phyloP scores from a whole-genome alignment of 208 protist genomes.

The Crithidia fasciculata region DNA sequence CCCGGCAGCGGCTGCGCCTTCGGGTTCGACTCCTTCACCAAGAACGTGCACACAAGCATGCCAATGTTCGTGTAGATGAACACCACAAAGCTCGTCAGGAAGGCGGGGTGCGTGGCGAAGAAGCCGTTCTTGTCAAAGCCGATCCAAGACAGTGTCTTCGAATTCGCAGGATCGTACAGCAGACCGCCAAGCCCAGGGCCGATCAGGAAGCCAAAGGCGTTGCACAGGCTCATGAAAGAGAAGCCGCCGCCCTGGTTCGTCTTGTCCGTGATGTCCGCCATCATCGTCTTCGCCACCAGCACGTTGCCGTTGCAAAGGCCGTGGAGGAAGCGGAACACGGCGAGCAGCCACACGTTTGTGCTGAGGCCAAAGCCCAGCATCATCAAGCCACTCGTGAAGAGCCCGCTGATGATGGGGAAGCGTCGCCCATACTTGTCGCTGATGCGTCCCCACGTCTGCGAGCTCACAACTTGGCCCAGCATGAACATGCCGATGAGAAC shows the following conservation, averaged over 20 bases:
- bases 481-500: constrained; percentile 62
- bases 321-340: constrained; percentile 67
- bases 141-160: constrained; percentile 42
- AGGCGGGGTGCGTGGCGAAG: constrained; percentile 48
- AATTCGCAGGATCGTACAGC: constrained; percentile 62
- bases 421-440: constrained; percentile 71
- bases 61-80: constrained; percentile 62
- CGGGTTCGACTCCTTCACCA: constrained; percentile 61
- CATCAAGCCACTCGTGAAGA: constrained; percentile 63
- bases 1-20: constrained; percentile 51
- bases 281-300: constrained; percentile 77
- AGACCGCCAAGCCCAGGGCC: constrained; percentile 64
- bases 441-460: constrained; percentile 58
- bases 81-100: constrained; percentile 59
- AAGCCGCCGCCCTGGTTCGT: constrained; percentile 89
- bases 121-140: constrained; percentile 32
- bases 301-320: constrained; percentile 80
- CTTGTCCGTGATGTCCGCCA: constrained; percentile 77
- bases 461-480: constrained; percentile 62
- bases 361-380: constrained; percentile 75
- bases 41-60: constrained; percentile 52
- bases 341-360: constrained; percentile 50
- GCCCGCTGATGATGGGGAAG: constrained; percentile 53
- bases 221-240: constrained; percentile 95
- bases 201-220: constrained; percentile 59